phyloP scores from a whole-genome alignment of 2,329 filamentous ascomycete genomes.

The Cucurbitaria berberidis region DNA sequence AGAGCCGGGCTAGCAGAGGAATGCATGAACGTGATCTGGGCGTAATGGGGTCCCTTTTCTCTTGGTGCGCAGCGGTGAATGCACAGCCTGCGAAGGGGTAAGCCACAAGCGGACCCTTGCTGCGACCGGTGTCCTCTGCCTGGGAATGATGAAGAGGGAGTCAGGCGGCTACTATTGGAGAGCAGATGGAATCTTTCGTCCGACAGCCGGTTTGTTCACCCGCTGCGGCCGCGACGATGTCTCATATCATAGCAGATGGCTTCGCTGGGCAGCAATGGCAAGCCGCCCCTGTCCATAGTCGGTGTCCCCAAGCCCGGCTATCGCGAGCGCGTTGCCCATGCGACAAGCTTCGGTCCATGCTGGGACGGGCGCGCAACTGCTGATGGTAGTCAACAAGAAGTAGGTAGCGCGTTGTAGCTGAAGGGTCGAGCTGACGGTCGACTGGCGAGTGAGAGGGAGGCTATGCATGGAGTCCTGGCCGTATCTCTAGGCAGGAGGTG shows the following conservation, averaged over 20 bases:
- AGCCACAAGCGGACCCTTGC: constrained; percentile 33
- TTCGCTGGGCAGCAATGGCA: constrained; percentile 34
- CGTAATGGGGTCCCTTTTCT: constrained; percentile 28
- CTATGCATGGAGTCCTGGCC: constrained; percentile 34
- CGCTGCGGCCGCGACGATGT: constrained; percentile 22
- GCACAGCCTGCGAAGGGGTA: constrained; percentile 40
- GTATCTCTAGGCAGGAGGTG: constrained; percentile 13
- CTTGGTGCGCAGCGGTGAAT: constrained; percentile 33
- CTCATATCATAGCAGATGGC: constrained; percentile 29
- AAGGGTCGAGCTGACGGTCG: constrained; percentile 5
- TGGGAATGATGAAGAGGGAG: constrained; percentile 19
- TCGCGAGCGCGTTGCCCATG: not conserved
- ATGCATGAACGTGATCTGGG: constrained; percentile 32
- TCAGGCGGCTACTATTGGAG: constrained; percentile 14
- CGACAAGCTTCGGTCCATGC: constrained; percentile 2
- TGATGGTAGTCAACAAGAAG: constrained; percentile 4
- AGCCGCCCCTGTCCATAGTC: constrained; percentile 12
- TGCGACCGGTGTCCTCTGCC: constrained; percentile 34
- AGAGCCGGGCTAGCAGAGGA: constrained; percentile 30
- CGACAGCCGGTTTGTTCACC: constrained; percentile 7
- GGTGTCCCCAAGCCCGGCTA: not conserved
- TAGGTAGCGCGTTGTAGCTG: too few relatives aligned
- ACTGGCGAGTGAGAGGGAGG: constrained; percentile 18
- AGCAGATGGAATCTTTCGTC: constrained; percentile 1
- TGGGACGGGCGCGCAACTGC: not conserved